These are phyloP conservation scores for Silene noctiflora DNA, from an alignment of 179 eudicot species.

Conservation along the genomic window DNA sequence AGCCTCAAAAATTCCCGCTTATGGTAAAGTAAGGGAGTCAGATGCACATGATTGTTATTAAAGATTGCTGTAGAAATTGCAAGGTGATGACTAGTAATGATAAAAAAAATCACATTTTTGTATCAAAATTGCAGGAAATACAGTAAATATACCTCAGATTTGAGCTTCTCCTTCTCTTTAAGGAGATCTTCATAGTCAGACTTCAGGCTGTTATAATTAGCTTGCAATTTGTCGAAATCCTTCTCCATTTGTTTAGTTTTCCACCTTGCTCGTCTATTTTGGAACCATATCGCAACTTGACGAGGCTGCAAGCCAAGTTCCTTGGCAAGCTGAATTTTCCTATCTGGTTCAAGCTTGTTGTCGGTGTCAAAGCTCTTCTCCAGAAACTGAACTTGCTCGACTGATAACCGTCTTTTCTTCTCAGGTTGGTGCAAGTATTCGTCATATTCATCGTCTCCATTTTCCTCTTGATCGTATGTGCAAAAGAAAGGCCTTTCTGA, in stretches of 20 bases:
- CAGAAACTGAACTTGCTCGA: conserved; percentile 64
- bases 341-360: conserved; percentile 76
- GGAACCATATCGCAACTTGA: conserved; percentile 86
- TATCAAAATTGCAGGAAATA: too few species aligned
- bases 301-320: conserved; percentile 81
- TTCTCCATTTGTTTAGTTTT: conserved; percentile 70
- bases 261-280: conserved; percentile 86
- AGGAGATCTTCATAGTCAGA: conserved; percentile 59
- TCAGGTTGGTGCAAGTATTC: conserved; percentile 66
- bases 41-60: too few species aligned
- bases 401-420: conserved; percentile 68
- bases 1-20: too few species aligned
- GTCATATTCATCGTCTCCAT: conserved; percentile 56
- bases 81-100: too few species aligned
- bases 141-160: conserved; percentile 47
- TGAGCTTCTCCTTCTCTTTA: conserved; percentile 58
- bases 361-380: conserved; percentile 68
- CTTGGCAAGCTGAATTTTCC: conserved; percentile 74
- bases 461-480: conserved; percentile 58
- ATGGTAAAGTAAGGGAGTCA: too few species aligned
- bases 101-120: too few species aligned
- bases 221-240: conserved; percentile 55
- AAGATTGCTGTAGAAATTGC: too few species aligned
- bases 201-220: conserved; percentile 49
- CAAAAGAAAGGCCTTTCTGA: conserved; percentile 44